Evolutionary conservation across 495 filamentous ascomycete species (phyloP), one percentile per base, ranked within the genome.

Genomic region (Aspergillus nidulans): DNA sequence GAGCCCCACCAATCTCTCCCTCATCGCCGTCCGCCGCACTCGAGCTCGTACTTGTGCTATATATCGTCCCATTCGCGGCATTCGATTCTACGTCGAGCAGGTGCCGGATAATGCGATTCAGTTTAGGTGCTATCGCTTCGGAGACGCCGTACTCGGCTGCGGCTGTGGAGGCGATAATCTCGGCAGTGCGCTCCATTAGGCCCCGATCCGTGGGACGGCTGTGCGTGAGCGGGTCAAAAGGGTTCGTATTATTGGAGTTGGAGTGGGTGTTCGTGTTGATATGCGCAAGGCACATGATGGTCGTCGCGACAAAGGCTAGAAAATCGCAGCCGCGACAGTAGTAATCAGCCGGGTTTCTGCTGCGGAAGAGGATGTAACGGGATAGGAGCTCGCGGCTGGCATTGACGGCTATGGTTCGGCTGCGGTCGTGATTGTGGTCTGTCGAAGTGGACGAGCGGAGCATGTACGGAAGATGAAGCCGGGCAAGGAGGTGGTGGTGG

Each of bases 291-390:
- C 63, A 63, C 21, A 71, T 28, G 15, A 77, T 58, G 20, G 72
- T 66, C 6, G 78, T 69, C 1, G 73, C 70, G 2, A 75, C 74
- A 55, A 81, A 79, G 10, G 67, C 77, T 40, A 77, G 67, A 46
- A 77, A 82, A 45, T 83, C 80, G 10, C 72, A 58, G 7, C 75
- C 63, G 46, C 80, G 77, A 63, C 78, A 82, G 55, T 71, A 69
- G 52, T 70, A 69, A 13, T 66, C 53, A 3, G 52, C 57, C 1
- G 61, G 59, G 36, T 68, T 70, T 8, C 52, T 58, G 26, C 55
- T 54, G 32, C 76, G 72, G 19, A 80, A 59, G 19, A 54, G 25
- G 28, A 69, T 65, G 49, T 74, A 83, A 15, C 70, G 68, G 0
- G 58, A 62, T n/a, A 83, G 62, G 52, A 79, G 66, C 48, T 77